A percentile compares a stretch with the other conserved stretches of the same genome.
These are phyloP conservation scores for Leccinum rimulosum DNA, from an alignment of 768 basidiomycete species.

Conservation along the genomic window DNA sequence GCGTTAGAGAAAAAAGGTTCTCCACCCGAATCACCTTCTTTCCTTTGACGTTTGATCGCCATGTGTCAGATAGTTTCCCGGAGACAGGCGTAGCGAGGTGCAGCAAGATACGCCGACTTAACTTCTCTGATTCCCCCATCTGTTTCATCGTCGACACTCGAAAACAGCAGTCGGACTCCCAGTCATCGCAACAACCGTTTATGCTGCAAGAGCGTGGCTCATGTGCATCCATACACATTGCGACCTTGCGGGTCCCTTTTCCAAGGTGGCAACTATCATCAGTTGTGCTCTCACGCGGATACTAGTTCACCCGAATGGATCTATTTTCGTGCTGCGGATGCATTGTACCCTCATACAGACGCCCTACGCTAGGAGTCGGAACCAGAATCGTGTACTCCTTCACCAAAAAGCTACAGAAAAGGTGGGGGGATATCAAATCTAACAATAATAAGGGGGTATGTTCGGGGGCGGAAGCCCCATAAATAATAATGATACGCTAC, in stretches of 20 bases:
- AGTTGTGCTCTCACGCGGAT: conserved; percentile 6
- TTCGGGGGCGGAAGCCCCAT: conserved; percentile 7
- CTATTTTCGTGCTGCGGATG: neutral
- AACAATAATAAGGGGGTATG: conserved; percentile 16
- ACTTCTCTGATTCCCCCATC: conserved; percentile 8
- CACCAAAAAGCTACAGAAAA: conserved; percentile 20
- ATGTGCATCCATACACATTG: neutral
- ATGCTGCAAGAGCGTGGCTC: neutral
- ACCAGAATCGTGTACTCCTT: neutral
- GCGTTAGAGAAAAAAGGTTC: conserved; percentile 2
- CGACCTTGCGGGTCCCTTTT: neutral
- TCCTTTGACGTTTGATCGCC: conserved; percentile 28
- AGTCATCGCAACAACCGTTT: conserved; percentile 14
- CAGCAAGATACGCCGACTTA: conserved; percentile 16
- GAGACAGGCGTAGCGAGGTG: conserved; percentile 19
- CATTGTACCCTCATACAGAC: neutral
- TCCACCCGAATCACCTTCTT: conserved; percentile 9
- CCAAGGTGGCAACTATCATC: neutral
- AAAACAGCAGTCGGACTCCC: conserved; percentile 3
- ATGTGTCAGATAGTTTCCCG: conserved; percentile 20
- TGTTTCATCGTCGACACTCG: conserved; percentile 27
- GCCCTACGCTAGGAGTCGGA: neutral
- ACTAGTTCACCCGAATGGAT: neutral
- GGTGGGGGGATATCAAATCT: conserved; percentile 7
- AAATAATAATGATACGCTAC: conserved; percentile 21